Conservation (phyloP, 441 rosid species). For the Syzygium syzygioides region DNA sequence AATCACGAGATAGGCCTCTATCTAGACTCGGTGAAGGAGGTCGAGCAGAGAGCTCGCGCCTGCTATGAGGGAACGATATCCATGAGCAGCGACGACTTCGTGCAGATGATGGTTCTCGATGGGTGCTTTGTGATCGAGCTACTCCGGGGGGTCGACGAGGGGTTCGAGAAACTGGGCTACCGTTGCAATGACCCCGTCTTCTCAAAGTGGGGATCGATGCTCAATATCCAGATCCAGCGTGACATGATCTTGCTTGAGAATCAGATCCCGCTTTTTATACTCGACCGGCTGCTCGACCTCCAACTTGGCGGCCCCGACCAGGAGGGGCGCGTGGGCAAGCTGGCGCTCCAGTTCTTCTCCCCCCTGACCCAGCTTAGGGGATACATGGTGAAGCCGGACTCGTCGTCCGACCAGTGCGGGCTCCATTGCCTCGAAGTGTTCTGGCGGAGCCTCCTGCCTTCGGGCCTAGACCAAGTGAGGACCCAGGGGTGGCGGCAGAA, state of each 20-base stretch:
- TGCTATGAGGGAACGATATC: slow-evolving; percentile 54
- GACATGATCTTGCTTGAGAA: slow-evolving; percentile 92
- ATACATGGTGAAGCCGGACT: too few species aligned
- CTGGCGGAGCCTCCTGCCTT: slow-evolving; percentile 46
- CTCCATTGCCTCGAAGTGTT: slow-evolving; percentile 83
- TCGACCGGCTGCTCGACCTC: slow-evolving; percentile 56
- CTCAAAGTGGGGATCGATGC: background rate
- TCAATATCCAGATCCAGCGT: background rate
- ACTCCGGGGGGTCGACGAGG: background rate
- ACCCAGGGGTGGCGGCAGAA: slow-evolving; percentile 45
- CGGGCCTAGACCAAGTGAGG: slow-evolving; percentile 48
- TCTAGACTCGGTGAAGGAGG: slow-evolving; percentile 51
- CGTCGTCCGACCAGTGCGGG: slow-evolving; percentile 31
- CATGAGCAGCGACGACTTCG: background rate
- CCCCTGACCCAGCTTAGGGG: too few species aligned
- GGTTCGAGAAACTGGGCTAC: background rate
- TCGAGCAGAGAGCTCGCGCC: slow-evolving; percentile 58
- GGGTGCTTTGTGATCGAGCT: background rate
- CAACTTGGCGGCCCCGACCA: slow-evolving; percentile 44
- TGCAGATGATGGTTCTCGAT: background rate
- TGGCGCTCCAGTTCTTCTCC: slow-evolving; percentile 43
- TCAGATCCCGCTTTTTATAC: slow-evolving; percentile 65
- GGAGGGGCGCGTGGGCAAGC: slow-evolving; percentile 55
- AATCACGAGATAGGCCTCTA: slow-evolving; percentile 37
- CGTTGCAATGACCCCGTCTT: background rate